Evolutionary conservation across 768 basidiomycete species (phyloP).

Genomic region (Baorangia bicolor): DNA sequence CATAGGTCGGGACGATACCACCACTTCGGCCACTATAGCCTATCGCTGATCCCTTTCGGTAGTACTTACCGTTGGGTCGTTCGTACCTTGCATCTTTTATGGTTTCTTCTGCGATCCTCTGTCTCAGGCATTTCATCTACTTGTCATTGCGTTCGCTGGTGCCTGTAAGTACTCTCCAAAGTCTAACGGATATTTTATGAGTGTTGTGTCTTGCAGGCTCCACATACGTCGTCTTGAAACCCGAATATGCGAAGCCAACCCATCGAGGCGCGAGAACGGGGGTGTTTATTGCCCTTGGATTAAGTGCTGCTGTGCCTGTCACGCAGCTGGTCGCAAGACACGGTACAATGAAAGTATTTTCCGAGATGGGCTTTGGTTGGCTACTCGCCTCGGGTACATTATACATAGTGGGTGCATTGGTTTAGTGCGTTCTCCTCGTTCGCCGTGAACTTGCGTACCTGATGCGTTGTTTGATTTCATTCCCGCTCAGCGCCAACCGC

Average conservation of each 20-base stretch:
- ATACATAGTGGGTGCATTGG: conserved; percentile 76
- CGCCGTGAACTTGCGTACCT: conserved; percentile 24
- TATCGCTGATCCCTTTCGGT: conserved; percentile 7
- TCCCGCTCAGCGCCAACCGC: conserved; percentile 69
- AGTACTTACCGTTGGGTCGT: conserved; percentile 76
- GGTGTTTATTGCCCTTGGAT: conserved; percentile 77
- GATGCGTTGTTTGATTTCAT: conserved; percentile 30
- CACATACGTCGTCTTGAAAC: conserved; percentile 74
- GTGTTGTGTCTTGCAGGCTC: conserved; percentile 43
- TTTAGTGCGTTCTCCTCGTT: conserved; percentile 64
- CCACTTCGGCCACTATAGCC: background rate
- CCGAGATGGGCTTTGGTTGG: conserved; percentile 71
- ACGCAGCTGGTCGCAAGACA: conserved; percentile 60
- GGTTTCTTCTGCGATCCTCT: conserved; percentile 67
- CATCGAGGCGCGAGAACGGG: conserved; percentile 75
- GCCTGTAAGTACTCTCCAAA: conserved; percentile 45
- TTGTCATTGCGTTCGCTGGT: conserved; percentile 51
- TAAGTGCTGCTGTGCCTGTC: conserved; percentile 67
- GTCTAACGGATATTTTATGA: background rate
- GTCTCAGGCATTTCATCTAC: conserved; percentile 55
- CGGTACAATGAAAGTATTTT: conserved; percentile 52
- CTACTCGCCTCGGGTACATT: conserved; percentile 64
- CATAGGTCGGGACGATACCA: conserved; percentile 41
- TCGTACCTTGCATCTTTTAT: conserved; percentile 75
- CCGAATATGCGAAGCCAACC: conserved; percentile 71